These are phyloP conservation scores for Ustilago nuda DNA, from an alignment of 1,284 basidiomycete species.

Conservation along the genomic window DNA sequence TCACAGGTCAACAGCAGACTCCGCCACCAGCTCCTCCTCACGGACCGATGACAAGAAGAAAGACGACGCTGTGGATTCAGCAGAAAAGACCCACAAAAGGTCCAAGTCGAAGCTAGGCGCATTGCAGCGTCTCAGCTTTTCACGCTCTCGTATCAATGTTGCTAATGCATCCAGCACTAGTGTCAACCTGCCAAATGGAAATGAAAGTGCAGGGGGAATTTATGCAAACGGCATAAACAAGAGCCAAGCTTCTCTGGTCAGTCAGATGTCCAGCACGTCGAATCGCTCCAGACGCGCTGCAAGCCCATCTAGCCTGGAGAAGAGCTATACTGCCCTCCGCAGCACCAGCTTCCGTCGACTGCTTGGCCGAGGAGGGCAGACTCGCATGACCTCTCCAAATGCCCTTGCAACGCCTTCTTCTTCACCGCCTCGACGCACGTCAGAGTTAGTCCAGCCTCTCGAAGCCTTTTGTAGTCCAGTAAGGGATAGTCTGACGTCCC, in stretches of 20 bases:
- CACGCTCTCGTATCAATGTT: constrained; percentile 40
- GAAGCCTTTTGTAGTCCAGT: constrained; percentile 17
- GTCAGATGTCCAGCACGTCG: constrained; percentile 29
- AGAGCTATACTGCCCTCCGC: constrained; percentile 33
- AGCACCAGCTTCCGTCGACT: constrained; percentile 38
- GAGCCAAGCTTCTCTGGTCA: constrained; percentile 38
- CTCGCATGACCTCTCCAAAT: background rate
- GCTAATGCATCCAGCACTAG: constrained; percentile 25
- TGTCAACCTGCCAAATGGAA: constrained; percentile 12
- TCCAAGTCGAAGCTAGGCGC: constrained; percentile 32
- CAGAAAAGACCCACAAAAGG: constrained; percentile 11
- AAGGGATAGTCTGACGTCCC: background rate
- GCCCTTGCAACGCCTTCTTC: background rate
- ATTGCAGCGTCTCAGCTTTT: constrained; percentile 42
- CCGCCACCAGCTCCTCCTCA: background rate
- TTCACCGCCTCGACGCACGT: constrained; percentile 12
- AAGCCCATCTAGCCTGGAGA: constrained; percentile 25
- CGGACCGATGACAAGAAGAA: constrained; percentile 2
- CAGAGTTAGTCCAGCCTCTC: constrained; percentile 5
- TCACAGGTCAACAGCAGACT: background rate
- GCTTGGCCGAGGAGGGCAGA: constrained; percentile 21
- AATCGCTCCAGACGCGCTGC: constrained; percentile 20
- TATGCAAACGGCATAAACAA: constrained; percentile 17
- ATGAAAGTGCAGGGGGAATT: background rate
- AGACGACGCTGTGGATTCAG: background rate